A percentile compares a stretch with the other conserved stretches of the same genome.
phyloP scores from a whole-genome alignment of 2,329 filamentous ascomycete species.

The Hyphodiscus sp. region DNA sequence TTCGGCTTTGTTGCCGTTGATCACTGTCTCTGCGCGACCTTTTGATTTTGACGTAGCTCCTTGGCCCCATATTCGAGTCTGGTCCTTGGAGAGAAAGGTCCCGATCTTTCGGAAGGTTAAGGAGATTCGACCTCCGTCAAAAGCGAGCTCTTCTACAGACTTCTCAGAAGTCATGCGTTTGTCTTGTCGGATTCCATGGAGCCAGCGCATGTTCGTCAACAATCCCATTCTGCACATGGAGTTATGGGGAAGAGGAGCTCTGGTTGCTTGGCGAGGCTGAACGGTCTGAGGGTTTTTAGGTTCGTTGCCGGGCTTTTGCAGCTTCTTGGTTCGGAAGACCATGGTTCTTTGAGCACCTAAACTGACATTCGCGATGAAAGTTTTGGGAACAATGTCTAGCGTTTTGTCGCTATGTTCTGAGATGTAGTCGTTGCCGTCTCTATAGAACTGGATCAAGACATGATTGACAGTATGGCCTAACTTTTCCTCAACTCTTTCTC shows the following conservation, averaged over 20 bases:
- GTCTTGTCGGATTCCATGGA: conserved; percentile 88
- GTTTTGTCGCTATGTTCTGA: conserved; percentile 98
- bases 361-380: conserved; percentile 86
- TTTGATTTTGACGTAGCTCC: conserved; percentile 67
- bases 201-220: conserved; percentile 75
- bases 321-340: conserved; percentile 78
- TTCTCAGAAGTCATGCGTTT: conserved; percentile 67
- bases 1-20: conserved; percentile 63
- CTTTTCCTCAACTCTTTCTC: conserved; percentile 59
- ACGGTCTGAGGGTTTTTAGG: conserved; percentile 15
- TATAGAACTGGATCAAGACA: conserved; percentile 86
- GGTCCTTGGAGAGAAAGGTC: conserved; percentile 68
- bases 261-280: conserved; percentile 35
- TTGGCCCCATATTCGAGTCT: conserved; percentile 79
- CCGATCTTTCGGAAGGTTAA: conserved; percentile 87
- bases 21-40: conserved; percentile 52
- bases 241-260: conserved; percentile 76
- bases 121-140: conserved; percentile 72
- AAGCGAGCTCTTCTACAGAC: conserved; percentile 62
- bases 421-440: conserved; percentile 83
- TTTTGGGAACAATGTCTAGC: conserved; percentile 74
- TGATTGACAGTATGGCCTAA: conserved; percentile 84
- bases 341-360: conserved; percentile 89
- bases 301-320: conserved; percentile 33
- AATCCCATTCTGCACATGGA: conserved; percentile 80